Evolutionary conservation across 441 rosid genomes (phyloP).

Genomic region (Kokia cookei): DNA sequence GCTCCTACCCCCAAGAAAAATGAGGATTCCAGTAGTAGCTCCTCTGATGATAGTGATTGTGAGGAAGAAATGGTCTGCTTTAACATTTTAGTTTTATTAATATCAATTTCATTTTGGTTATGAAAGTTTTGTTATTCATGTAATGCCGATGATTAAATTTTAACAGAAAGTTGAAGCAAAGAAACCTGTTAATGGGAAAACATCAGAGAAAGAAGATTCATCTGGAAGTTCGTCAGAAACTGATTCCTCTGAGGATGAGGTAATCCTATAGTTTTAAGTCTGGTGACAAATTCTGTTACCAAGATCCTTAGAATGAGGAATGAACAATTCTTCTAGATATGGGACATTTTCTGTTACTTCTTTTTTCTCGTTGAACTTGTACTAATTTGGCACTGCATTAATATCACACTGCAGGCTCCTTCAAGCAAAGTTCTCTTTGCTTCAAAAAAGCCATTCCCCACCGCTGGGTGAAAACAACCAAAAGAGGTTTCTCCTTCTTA

Average conservation of each 20-base stretch:
- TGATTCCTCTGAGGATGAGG: too few relatives aligned
- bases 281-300: too few relatives aligned
- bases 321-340: too few relatives aligned
- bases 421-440: not conserved
- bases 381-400: not conserved
- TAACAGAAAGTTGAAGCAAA: too few relatives aligned
- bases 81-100: not conserved
- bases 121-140: too few relatives aligned
- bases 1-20: not conserved
- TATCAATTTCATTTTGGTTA: not conserved
- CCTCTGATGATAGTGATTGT: constrained; percentile 13
- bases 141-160: too few relatives aligned
- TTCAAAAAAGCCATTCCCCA: not conserved
- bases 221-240: too few relatives aligned
- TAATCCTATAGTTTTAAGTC: too few relatives aligned
- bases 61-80: constrained; percentile 11
- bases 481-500: not conserved
- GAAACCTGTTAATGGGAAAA: not conserved
- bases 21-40: constrained; percentile 1
- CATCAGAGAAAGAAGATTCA: too few relatives aligned
- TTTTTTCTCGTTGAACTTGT: not conserved
- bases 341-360: not conserved
- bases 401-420: not conserved
- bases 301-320: too few relatives aligned
- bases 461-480: not conserved